Percentiles rank a stretch among this genome's conserved stretches.
Conservation (phyloP, 2,329 filamentous ascomycete genomes). For the Clonostachys sp. region DNA sequence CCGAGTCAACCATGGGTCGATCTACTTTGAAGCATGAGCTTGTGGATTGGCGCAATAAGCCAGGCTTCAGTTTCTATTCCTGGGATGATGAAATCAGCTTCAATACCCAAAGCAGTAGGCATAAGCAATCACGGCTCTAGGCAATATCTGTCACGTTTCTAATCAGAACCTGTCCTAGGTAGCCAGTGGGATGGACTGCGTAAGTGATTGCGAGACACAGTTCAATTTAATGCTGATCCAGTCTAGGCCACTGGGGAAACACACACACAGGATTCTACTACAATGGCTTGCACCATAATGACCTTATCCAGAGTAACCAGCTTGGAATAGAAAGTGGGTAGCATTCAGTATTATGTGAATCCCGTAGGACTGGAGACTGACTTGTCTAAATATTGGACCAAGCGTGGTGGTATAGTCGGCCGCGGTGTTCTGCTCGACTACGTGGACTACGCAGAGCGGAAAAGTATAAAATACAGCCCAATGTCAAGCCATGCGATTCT, state of each 20-base stretch:
- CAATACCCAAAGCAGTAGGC: slow-evolving; percentile 40
- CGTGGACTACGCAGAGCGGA: slow-evolving; percentile 30
- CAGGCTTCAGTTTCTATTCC: slow-evolving; percentile 1
- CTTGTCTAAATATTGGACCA: slow-evolving; percentile 3
- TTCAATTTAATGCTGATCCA: not conserved
- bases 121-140: too few species aligned
- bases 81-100: slow-evolving; percentile 40
- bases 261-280: slow-evolving; percentile 1
- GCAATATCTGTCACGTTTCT: too few species aligned
- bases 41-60: slow-evolving; percentile 3
- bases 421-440: slow-evolving; percentile 49
- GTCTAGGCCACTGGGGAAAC: slow-evolving; percentile 2
- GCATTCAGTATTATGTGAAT: too few species aligned
- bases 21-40: slow-evolving; percentile 1
- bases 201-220: not conserved
- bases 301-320: slow-evolving; percentile 3
- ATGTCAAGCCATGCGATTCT: slow-evolving; percentile 33
- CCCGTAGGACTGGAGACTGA: not conserved
- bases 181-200: slow-evolving; percentile 42
- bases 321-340: slow-evolving; percentile 5
- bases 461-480: slow-evolving; percentile 27
- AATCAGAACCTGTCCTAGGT: not conserved
- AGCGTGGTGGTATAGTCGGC: slow-evolving; percentile 15
- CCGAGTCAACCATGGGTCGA: slow-evolving; percentile 1
- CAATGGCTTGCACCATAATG: slow-evolving; percentile 3